Conservation (phyloP, 2,329 filamentous ascomycete genomes). For the Colletotrichum nymphaeae region DNA sequence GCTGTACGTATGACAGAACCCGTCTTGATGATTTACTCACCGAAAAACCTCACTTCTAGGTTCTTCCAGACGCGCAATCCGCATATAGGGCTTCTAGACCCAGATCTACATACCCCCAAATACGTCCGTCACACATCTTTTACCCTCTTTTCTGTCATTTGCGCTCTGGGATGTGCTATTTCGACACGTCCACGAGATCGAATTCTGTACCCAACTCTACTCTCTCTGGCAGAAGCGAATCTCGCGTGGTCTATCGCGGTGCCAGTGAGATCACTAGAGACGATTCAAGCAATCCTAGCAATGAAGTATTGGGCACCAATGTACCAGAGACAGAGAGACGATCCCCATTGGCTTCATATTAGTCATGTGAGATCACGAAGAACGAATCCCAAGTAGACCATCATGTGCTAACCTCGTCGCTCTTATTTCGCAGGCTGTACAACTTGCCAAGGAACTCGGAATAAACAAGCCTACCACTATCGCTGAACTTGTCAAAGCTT, state of each 20-base stretch:
- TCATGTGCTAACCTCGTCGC: not conserved
- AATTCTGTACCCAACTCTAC: slow-evolving; percentile 38
- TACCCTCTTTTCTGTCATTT: slow-evolving; percentile 41
- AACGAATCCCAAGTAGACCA: not conserved
- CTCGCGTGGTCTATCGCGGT: slow-evolving; percentile 42
- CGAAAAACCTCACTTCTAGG: slow-evolving; percentile 12
- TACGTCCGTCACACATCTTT: slow-evolving; percentile 40
- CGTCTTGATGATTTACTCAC: too few relatives aligned
- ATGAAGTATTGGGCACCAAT: slow-evolving; percentile 41
- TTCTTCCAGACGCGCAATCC: slow-evolving; percentile 41
- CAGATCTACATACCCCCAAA: slow-evolving; percentile 39
- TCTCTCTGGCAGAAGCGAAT: slow-evolving; percentile 40
- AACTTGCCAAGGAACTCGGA: slow-evolving; percentile 40
- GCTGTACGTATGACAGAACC: not conserved
- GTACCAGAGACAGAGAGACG: slow-evolving; percentile 37
- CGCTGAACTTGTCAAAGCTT: slow-evolving; percentile 35
- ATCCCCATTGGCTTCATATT: slow-evolving; percentile 41
- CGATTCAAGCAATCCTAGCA: slow-evolving; percentile 40
- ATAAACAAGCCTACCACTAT: slow-evolving; percentile 38
- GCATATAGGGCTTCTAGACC: slow-evolving; percentile 39
- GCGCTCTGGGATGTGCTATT: slow-evolving; percentile 41
- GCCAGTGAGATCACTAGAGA: slow-evolving; percentile 41
- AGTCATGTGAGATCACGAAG: slow-evolving; percentile 35
- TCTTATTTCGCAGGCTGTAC: slow-evolving; percentile 32
- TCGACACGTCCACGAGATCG: slow-evolving; percentile 40